phyloP scores from a whole-genome alignment of 768 basidiomycete genomes.

The Lactarius indigo region DNA sequence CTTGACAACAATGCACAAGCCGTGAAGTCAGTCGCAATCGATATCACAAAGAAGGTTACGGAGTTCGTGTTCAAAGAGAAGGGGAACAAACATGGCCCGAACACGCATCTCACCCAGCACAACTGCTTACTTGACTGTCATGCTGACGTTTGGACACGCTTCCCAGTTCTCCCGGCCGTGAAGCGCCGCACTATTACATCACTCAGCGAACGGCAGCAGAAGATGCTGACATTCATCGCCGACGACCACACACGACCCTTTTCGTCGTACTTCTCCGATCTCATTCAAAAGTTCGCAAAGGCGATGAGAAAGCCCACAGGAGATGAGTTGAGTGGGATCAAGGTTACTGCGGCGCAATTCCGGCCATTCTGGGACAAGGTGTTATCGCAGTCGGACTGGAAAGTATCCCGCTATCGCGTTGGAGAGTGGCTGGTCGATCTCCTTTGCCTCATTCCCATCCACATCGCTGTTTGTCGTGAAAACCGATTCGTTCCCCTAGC shows the following conservation, averaged over 20 bases:
- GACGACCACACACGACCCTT: slow-evolving; percentile 37
- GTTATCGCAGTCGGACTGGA: slow-evolving; percentile 9
- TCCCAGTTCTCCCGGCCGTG: slow-evolving; percentile 16
- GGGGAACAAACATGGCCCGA: slow-evolving; percentile 28
- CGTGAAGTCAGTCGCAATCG: slow-evolving; percentile 45
- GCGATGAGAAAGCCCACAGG: slow-evolving; percentile 51
- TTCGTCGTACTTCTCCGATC: slow-evolving; percentile 41
- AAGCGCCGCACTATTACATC: slow-evolving; percentile 19
- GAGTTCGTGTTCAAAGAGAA: slow-evolving; percentile 54
- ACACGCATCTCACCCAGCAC: slow-evolving; percentile 32
- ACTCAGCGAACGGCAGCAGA: slow-evolving; percentile 30
- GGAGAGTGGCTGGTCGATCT: slow-evolving; percentile 65
- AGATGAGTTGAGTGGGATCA: slow-evolving; percentile 38
- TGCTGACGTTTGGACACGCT: slow-evolving; percentile 16
- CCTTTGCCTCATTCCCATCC: slow-evolving; percentile 61
- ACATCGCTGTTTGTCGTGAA: slow-evolving; percentile 48
- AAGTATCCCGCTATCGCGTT: slow-evolving; percentile 39
- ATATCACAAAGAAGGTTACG: slow-evolving; percentile 53
- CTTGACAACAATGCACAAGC: slow-evolving; percentile 35
- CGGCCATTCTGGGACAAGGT: slow-evolving; percentile 27
- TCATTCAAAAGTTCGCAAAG: slow-evolving; percentile 46
- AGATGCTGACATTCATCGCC: slow-evolving; percentile 44
- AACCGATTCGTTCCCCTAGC: slow-evolving; percentile 10
- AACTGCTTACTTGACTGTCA: slow-evolving; percentile 32
- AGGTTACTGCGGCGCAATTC: slow-evolving; percentile 35